A percentile compares a stretch with the other conserved stretches of the same genome.
Conservation (phyloP, 495 filamentous ascomycete genomes). For the Talaromyces stipitatus region DNA sequence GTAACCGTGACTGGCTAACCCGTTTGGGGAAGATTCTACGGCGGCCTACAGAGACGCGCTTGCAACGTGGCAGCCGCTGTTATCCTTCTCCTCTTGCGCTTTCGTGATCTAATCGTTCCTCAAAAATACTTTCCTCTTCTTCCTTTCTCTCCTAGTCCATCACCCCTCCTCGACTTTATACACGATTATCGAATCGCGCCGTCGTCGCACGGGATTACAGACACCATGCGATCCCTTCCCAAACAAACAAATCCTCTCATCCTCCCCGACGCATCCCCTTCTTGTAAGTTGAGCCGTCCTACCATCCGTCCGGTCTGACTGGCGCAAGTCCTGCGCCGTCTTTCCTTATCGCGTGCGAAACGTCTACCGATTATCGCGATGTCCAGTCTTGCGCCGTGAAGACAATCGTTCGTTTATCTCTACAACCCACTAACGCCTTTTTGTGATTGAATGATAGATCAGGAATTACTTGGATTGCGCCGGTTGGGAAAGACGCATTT, state of each 20-base stretch:
- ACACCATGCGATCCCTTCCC: constrained; percentile 64
- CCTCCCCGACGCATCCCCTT: constrained; percentile 59
- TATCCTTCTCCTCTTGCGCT: constrained; percentile 19
- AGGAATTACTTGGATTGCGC: constrained; percentile 74
- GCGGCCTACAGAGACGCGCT: constrained; percentile 28
- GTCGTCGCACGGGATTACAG: constrained; percentile 7
- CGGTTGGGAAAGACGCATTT: constrained; percentile 89
- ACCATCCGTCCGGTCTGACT: constrained; percentile 15
- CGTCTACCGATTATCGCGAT: neutral
- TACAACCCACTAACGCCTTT: constrained; percentile 4
- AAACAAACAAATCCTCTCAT: constrained; percentile 70
- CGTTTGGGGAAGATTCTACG: neutral
- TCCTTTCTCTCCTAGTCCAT: neutral
- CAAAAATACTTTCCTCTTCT: constrained; percentile 1
- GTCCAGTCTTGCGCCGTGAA: constrained; percentile 1
- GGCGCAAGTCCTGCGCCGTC: constrained; percentile 1
- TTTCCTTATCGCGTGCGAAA: constrained; percentile 4
- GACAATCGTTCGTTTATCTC: neutral
- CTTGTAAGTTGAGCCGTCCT: constrained; percentile 40
- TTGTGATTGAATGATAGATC: constrained; percentile 49
- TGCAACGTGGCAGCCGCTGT: constrained; percentile 41
- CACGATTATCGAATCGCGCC: neutral
- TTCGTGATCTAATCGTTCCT: constrained; percentile 2
- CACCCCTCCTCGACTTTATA: neutral
- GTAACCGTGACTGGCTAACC: neutral